These are phyloP conservation scores for Daldinia childiae DNA, from an alignment of 495 filamentous ascomycete species.

Conservation along the genomic window DNA sequence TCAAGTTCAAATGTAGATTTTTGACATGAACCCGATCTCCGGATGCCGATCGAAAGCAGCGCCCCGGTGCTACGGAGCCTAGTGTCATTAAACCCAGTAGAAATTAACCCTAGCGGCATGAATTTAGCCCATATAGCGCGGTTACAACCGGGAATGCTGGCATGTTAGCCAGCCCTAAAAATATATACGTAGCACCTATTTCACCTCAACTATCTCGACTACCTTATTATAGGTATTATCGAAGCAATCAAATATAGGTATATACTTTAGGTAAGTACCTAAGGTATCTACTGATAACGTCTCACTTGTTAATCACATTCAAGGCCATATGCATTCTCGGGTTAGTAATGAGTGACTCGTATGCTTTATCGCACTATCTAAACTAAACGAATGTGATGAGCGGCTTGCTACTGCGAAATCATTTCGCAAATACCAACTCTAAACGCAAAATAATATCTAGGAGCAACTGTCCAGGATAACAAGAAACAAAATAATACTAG, in stretches of 20 bases:
- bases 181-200: too few relatives aligned
- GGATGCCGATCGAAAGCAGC: conserved; percentile 11
- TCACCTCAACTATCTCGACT: too few relatives aligned
- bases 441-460: conserved; percentile 8
- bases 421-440: conserved; percentile 18
- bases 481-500: conserved; percentile 34
- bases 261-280: too few relatives aligned
- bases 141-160: background rate
- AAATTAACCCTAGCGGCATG: background rate
- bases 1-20: conserved; percentile 7
- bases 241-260: too few relatives aligned
- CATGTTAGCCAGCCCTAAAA: background rate
- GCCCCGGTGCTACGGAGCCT: background rate
- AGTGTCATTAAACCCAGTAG: background rate
- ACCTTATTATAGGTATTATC: too few relatives aligned
- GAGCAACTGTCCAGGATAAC: background rate
- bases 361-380: conserved; percentile 38
- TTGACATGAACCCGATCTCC: conserved; percentile 15
- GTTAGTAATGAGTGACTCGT: conserved; percentile 38
- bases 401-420: conserved; percentile 16
- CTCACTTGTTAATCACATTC: background rate
- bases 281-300: too few relatives aligned
- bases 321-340: background rate
- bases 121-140: background rate
- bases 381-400: conserved; percentile 37